phyloP scores from a whole-genome alignment of 495 filamentous ascomycete species.

The Podospora pseudoanserina region DNA sequence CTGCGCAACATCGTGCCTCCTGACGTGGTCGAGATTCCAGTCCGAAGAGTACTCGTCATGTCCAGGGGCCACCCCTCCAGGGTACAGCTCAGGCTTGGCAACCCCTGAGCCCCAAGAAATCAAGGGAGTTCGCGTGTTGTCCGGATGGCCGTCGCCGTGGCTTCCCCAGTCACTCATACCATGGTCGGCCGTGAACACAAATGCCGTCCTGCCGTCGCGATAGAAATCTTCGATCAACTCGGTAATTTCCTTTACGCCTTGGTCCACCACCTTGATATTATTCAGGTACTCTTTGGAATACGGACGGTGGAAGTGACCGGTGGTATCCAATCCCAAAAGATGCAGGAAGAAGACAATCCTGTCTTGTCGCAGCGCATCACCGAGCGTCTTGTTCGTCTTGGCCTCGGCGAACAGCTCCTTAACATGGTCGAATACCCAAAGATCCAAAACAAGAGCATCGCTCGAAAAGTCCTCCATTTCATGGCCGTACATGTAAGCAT shows the following conservation, averaged over 20 bases:
- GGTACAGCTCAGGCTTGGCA: conserved; percentile 62
- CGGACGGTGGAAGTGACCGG: conserved; percentile 80
- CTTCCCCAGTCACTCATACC: conserved; percentile 99
- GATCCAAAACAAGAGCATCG: conserved; percentile 77
- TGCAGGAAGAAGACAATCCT: conserved; percentile 96
- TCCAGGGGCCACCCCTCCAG: conserved; percentile 57
- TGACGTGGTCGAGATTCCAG: conserved; percentile 78
- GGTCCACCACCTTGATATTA: conserved; percentile 92
- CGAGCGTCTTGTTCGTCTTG: conserved; percentile 68
- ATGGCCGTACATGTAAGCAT: conserved; percentile 75
- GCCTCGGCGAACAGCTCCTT: conserved; percentile 81
- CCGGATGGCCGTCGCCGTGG: conserved; percentile 95
- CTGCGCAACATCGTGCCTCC: conserved; percentile 86
- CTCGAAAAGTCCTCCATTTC: conserved; percentile 86
- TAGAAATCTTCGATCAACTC: conserved; percentile 86
- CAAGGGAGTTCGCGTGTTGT: conserved; percentile 93
- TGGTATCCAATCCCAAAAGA: conserved; percentile 91
- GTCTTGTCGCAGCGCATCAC: conserved; percentile 70
- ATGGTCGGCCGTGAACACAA: conserved; percentile 96
- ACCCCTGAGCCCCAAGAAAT: conserved; percentile 95
- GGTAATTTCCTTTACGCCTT: conserved; percentile 78
- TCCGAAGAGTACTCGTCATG: conserved; percentile 92
- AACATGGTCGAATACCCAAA: conserved; percentile 94
- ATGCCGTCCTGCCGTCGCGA: conserved; percentile 85
- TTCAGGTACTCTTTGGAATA: conserved; percentile 94